phyloP scores from a whole-genome alignment of 768 basidiomycete species.

The Psilocybe sp. region DNA sequence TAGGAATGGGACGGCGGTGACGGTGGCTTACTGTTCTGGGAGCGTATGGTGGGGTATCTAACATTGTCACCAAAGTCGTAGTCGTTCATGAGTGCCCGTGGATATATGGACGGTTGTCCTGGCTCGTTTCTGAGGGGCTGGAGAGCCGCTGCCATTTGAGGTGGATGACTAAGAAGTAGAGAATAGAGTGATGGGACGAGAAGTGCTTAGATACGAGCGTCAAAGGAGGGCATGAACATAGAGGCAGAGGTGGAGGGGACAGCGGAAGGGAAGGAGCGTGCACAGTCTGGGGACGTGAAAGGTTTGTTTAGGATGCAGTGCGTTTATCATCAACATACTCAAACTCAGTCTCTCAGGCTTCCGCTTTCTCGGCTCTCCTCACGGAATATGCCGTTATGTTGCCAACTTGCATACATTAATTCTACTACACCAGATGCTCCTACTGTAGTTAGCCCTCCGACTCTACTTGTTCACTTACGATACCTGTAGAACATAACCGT shows the following conservation, averaged over 20 bases:
- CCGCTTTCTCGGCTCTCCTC: not conserved
- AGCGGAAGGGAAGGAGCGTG: not conserved
- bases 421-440: not conserved
- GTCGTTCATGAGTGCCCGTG: conserved; percentile 55
- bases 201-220: not conserved
- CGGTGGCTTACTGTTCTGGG: conserved; percentile 14
- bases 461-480: conserved; percentile 41
- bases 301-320: not conserved
- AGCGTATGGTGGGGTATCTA: conserved; percentile 43
- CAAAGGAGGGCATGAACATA: conserved; percentile 2
- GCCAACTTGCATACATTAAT: conserved; percentile 6
- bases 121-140: conserved; percentile 41
- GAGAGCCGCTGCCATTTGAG: conserved; percentile 48
- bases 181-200: conserved; percentile 1
- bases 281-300: not conserved
- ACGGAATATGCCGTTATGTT: conserved; percentile 16
- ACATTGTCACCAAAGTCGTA: conserved; percentile 59
- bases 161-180: conserved; percentile 20
- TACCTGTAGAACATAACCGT: conserved; percentile 37
- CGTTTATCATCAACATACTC: too few species aligned
- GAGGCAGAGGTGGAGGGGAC: not conserved
- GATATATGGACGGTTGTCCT: conserved; percentile 40
- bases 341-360: too few species aligned
- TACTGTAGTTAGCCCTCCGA: not conserved
- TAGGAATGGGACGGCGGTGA: conserved; percentile 9